phyloP scores from a whole-genome alignment of 1,139 yeast species.

The Lodderomyces metapsilosis region DNA sequence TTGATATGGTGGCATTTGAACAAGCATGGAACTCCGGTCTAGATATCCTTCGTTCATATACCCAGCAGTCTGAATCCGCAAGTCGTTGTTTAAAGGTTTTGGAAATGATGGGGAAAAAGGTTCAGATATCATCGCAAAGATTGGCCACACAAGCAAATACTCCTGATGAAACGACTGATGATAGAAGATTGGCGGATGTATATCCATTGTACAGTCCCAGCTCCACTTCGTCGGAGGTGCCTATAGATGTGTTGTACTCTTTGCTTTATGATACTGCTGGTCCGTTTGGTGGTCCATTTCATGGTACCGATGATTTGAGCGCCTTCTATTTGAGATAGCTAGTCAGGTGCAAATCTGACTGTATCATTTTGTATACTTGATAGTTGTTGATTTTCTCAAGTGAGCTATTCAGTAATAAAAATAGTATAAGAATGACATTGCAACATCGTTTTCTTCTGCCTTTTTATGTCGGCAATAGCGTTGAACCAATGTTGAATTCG shows the following conservation, averaged over 20 bases:
- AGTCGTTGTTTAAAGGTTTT: background rate
- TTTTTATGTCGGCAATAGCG: too few species aligned
- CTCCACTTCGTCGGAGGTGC: background rate
- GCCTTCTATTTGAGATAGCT: background rate
- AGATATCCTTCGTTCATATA: conserved; percentile 1
- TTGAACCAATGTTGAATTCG: too few species aligned
- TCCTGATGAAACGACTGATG: background rate
- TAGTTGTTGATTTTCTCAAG: too few species aligned
- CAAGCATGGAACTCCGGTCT: background rate
- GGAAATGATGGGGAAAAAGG: conserved; percentile 1
- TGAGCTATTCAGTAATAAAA: too few species aligned
- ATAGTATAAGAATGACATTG: too few species aligned
- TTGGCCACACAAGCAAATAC: conserved; percentile 1
- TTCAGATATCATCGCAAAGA: background rate
- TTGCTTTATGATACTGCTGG: conserved; percentile 2
- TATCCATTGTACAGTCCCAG: background rate
- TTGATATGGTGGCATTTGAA: background rate
- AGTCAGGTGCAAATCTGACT: too few species aligned
- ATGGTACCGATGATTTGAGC: background rate
- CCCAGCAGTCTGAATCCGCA: conserved; percentile 1
- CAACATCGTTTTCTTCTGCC: too few species aligned
- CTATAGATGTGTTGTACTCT: background rate
- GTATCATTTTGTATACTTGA: too few species aligned
- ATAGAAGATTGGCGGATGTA: background rate
- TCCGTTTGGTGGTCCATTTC: conserved; percentile 1